phyloP scores from a whole-genome alignment of 2,329 filamentous ascomycete genomes.

The Diaporthe citriasiana region DNA sequence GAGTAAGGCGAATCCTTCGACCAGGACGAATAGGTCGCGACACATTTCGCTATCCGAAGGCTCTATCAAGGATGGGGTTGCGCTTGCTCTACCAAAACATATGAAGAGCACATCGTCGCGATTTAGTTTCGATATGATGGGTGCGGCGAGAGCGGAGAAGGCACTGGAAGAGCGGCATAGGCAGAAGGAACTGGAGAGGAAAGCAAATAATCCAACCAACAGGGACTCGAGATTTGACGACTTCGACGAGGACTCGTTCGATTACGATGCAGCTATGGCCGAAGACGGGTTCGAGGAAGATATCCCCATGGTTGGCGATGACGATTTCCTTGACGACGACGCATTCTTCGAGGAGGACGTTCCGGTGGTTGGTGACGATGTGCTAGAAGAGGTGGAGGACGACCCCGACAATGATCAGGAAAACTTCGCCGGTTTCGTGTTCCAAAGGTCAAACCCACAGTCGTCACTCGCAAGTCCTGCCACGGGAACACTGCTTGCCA shows the following conservation, averaged over 20 bases:
- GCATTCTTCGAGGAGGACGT: constrained; percentile 45
- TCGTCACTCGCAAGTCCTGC: constrained; percentile 66
- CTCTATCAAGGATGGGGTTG: constrained; percentile 58
- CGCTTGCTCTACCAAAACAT: constrained; percentile 69
- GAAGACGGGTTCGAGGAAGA: constrained; percentile 76
- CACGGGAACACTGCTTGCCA: constrained; percentile 61
- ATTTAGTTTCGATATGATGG: constrained; percentile 87
- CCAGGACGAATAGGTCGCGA: constrained; percentile 61
- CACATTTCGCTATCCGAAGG: constrained; percentile 66
- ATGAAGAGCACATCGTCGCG: constrained; percentile 84
- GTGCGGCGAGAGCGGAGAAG: constrained; percentile 76
- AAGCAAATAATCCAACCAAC: constrained; percentile 55
- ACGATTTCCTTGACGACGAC: constrained; percentile 56
- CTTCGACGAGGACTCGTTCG: constrained; percentile 72
- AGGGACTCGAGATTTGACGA: constrained; percentile 72
- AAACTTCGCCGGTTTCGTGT: constrained; percentile 72
- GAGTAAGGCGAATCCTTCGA: constrained; percentile 51
- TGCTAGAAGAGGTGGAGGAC: constrained; percentile 47
- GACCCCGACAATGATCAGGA: constrained; percentile 71
- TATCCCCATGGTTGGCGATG: constrained; percentile 68
- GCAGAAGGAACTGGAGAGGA: constrained; percentile 74
- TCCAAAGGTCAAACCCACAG: constrained; percentile 66
- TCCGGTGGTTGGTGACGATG: constrained; percentile 42
- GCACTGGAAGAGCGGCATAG: constrained; percentile 80
- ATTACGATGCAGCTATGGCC: constrained; percentile 75